Conservation (phyloP, 2,329 filamentous ascomycete genomes). For the Gnomoniopsis smithogilvyi region DNA sequence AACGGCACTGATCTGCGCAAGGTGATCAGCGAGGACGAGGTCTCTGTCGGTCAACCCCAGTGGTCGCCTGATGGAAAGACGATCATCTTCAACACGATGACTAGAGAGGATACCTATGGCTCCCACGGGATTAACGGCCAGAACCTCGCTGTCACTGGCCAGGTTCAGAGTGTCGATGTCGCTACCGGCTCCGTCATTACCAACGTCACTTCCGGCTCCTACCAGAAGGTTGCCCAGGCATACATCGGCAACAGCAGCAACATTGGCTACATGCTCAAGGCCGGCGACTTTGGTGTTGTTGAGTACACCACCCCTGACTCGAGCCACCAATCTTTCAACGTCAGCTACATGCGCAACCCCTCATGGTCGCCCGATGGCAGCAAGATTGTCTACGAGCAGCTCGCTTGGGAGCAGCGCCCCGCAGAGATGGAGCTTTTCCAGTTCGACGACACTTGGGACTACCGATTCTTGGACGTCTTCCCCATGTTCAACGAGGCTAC, state of each 20-base stretch:
- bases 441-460: constrained; percentile 38
- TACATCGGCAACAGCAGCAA: constrained; percentile 18
- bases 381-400: constrained; percentile 23
- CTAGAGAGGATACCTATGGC: constrained; percentile 33
- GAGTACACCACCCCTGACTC: constrained; percentile 22
- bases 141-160: constrained; percentile 22
- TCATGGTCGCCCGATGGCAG: constrained; percentile 33
- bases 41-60: neutral
- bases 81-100: constrained; percentile 37
- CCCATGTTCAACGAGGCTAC: constrained; percentile 27
- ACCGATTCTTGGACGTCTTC: constrained; percentile 40
- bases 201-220: constrained; percentile 24
- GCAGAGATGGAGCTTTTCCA: constrained; percentile 34
- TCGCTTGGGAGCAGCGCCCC: constrained; percentile 27
- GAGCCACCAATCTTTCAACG: constrained; percentile 18
- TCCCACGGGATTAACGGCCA: constrained; percentile 27
- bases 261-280: constrained; percentile 27
- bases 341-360: constrained; percentile 14
- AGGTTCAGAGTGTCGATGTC: constrained; percentile 35
- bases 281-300: constrained; percentile 25
- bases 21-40: neutral
- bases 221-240: constrained; percentile 27
- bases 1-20: constrained; percentile 30
- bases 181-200: constrained; percentile 31
- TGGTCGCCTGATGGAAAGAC: constrained; percentile 1